Evolutionary conservation across 768 basidiomycete genomes (phyloP).

Genomic region (Trametes sanguinea): DNA sequence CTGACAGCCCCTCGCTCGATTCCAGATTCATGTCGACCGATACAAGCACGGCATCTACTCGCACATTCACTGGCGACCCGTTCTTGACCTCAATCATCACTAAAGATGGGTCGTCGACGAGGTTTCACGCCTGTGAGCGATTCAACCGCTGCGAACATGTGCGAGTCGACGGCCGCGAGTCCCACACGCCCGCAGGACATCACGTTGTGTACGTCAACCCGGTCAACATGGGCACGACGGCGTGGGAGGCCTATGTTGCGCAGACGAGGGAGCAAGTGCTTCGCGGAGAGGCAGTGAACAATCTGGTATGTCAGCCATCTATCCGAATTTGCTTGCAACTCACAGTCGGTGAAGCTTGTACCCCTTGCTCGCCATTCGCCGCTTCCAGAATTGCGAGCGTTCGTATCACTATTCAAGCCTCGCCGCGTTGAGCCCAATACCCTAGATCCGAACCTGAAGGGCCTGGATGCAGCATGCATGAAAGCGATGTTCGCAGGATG

Average conservation of each 20-base stretch:
- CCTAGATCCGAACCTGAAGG: constrained; percentile 49
- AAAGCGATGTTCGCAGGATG: constrained; percentile 65
- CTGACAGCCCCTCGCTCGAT: too few species aligned
- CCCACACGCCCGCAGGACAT: constrained; percentile 41
- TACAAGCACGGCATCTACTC: constrained; percentile 79
- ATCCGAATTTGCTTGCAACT: neutral
- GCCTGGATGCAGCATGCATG: constrained; percentile 74
- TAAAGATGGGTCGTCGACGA: constrained; percentile 57
- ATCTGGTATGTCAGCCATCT: constrained; percentile 52
- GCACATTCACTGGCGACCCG: constrained; percentile 52
- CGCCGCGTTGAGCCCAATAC: constrained; percentile 80
- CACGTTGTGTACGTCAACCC: constrained; percentile 86
- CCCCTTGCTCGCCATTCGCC: constrained; percentile 87
- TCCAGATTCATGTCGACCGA: constrained; percentile 87
- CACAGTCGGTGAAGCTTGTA: constrained; percentile 53
- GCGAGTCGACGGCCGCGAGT: constrained; percentile 43
- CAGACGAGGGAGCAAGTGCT: constrained; percentile 48
- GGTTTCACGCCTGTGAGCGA: constrained; percentile 95
- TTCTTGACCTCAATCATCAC: constrained; percentile 63
- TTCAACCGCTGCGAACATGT: constrained; percentile 72
- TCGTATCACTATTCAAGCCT: constrained; percentile 84
- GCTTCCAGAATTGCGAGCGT: constrained; percentile 78
- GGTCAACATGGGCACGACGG: constrained; percentile 62
- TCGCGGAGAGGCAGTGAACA: constrained; percentile 50
- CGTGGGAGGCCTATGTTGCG: constrained; percentile 52